A percentile compares a stretch with the other conserved stretches of the same genome.
Conservation (phyloP, 2,329 filamentous ascomycete species). For the Xylaria sp. region DNA sequence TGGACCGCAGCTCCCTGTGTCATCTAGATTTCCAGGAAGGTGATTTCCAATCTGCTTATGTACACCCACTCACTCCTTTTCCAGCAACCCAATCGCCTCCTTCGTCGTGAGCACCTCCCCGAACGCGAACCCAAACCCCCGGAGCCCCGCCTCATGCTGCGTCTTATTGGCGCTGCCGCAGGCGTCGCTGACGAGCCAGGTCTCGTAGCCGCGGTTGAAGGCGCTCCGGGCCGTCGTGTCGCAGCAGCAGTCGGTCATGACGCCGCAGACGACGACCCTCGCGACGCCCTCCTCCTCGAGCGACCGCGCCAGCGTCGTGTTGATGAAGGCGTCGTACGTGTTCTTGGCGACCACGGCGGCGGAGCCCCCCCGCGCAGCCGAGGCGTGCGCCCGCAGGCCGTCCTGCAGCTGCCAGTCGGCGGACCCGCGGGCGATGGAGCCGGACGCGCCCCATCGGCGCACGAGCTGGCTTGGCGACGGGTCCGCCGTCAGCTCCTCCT, state of each 20-base stretch:
- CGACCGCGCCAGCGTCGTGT: constrained; percentile 35
- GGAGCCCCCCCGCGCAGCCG: background rate
- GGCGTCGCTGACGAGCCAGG: constrained; percentile 44
- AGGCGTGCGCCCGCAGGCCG: background rate
- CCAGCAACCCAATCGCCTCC: background rate
- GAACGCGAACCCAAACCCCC: no score
- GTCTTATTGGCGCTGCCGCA: constrained; percentile 38
- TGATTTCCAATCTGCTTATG: no score
- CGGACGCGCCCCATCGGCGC: constrained; percentile 41
- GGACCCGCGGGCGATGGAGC: constrained; percentile 37
- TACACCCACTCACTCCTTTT: background rate
- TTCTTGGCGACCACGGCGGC: constrained; percentile 40
- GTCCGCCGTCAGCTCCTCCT: constrained; percentile 34
- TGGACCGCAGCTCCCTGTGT: background rate
- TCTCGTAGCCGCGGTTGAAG: constrained; percentile 45
- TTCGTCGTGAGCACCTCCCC: background rate
- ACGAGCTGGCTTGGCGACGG: constrained; percentile 35
- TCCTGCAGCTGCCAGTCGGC: constrained; percentile 14
- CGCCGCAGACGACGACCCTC: constrained; percentile 43
- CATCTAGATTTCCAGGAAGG: background rate
- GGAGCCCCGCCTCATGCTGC: constrained; percentile 31
- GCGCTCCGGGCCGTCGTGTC: constrained; percentile 43
- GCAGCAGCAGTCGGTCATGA: constrained; percentile 47
- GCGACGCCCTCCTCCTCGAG: constrained; percentile 33
- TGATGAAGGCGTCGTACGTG: constrained; percentile 45